Evolutionary conservation across 139 green algal genomes (phyloP).

Genomic region (Gonium pectorale): DNA sequence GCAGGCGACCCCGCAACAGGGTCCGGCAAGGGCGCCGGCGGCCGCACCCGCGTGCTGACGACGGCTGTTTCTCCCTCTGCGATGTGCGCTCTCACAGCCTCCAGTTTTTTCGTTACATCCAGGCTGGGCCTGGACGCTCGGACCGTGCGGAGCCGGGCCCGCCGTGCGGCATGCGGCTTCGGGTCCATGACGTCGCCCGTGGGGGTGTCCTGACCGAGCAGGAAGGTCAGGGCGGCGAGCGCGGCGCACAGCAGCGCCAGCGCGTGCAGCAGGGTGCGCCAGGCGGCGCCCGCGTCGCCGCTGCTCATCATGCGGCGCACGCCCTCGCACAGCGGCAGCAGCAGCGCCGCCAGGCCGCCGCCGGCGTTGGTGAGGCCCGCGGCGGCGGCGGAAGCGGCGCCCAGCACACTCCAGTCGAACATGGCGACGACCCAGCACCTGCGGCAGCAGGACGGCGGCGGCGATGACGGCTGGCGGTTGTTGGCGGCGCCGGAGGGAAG

Average conservation of each 20-base stretch:
- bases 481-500: too few species aligned
- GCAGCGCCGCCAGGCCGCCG: constrained; percentile 86
- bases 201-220: constrained; percentile 79
- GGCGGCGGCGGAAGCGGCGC: neutral
- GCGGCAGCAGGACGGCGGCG: neutral
- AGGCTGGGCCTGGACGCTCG: too few species aligned
- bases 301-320: neutral
- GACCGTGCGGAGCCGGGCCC: too few species aligned
- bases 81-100: too few species aligned
- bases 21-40: too few species aligned
- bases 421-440: neutral
- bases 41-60: too few species aligned
- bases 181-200: neutral
- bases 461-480: neutral
- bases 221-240: constrained; percentile 69
- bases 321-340: constrained; percentile 75
- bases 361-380: constrained; percentile 90
- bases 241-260: constrained; percentile 79
- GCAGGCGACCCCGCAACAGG: too few species aligned
- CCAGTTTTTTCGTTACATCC: too few species aligned
- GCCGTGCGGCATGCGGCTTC: too few species aligned
- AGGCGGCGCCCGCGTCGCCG: constrained; percentile 59
- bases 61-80: too few species aligned
- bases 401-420: neutral
- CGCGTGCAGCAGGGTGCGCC: constrained; percentile 86